A percentile compares a stretch with the other conserved stretches of the same genome.
Evolutionary conservation across 2,329 filamentous ascomycete species (phyloP).

Genomic region (Ophiobolus disseminans): DNA sequence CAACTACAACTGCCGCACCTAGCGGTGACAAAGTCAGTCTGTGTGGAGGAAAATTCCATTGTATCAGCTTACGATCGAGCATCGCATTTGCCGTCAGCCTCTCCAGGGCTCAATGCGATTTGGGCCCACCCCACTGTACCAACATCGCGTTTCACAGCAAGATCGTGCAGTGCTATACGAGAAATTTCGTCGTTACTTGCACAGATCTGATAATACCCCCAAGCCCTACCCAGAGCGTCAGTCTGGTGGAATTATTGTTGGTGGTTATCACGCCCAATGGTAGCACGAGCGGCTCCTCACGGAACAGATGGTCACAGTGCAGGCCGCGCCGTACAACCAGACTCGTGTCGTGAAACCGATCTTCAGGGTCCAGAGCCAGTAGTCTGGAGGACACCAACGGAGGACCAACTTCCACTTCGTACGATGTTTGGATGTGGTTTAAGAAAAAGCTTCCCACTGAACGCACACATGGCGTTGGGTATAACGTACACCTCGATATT

Average conservation of each 20-base stretch:
- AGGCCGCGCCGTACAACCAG: neutral
- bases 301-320: neutral
- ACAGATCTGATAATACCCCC: neutral
- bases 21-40: neutral
- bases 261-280: no score
- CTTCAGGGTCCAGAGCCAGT: neutral
- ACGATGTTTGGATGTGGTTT: neutral
- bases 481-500: no score
- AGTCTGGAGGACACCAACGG: no score
- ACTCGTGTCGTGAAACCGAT: conserved; percentile 7
- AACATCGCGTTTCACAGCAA: no score
- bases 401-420: neutral
- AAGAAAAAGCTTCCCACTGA: no score
- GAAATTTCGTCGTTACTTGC: no score
- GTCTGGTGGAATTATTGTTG: no score
- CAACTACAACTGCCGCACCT: neutral
- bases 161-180: no score
- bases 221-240: no score
- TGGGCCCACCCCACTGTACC: no score
- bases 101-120: no score
- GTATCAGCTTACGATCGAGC: neutral
- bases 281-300: conserved; percentile 1
- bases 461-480: no score
- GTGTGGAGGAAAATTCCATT: neutral
- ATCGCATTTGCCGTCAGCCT: neutral